phyloP scores from a whole-genome alignment of 2,329 filamentous ascomycete species.

The Apiospora malaysiana region DNA sequence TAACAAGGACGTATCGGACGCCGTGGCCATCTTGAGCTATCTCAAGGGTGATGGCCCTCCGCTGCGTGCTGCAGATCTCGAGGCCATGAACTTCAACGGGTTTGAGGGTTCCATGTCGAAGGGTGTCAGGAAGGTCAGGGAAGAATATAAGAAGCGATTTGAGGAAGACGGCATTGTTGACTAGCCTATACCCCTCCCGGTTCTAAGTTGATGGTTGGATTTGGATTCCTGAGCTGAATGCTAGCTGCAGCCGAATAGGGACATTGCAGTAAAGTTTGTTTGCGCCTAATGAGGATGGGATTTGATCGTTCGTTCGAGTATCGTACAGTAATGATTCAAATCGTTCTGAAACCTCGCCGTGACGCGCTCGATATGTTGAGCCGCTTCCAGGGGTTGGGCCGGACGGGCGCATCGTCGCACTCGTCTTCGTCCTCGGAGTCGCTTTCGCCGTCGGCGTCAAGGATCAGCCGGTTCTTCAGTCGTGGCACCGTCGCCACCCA shows the following conservation, averaged over 20 bases:
- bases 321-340: conserved; percentile 2
- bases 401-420: neutral
- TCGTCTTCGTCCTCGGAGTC: conserved; percentile 7
- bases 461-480: conserved; percentile 22
- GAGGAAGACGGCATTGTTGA: conserved; percentile 21
- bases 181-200: neutral
- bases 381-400: conserved; percentile 1
- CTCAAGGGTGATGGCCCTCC: conserved; percentile 10
- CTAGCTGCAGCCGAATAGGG: neutral
- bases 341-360: conserved; percentile 8
- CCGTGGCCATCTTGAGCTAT: conserved; percentile 21
- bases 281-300: neutral
- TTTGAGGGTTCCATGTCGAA: conserved; percentile 24
- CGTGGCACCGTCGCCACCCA: conserved; percentile 23
- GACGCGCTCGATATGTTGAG: conserved; percentile 15
- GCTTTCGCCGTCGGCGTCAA: conserved; percentile 18
- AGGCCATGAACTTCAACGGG: conserved; percentile 23
- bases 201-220: neutral
- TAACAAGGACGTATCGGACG: conserved; percentile 25
- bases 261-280: neutral
- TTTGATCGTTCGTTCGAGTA: neutral
- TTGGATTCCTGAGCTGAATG: neutral
- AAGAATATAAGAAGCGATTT: conserved; percentile 21
- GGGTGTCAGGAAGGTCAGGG: conserved; percentile 21
- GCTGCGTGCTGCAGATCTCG: conserved; percentile 19